Evolutionary conservation across 2,329 filamentous ascomycete genomes (phyloP).

Genomic region (Metarhizium brunneum): DNA sequence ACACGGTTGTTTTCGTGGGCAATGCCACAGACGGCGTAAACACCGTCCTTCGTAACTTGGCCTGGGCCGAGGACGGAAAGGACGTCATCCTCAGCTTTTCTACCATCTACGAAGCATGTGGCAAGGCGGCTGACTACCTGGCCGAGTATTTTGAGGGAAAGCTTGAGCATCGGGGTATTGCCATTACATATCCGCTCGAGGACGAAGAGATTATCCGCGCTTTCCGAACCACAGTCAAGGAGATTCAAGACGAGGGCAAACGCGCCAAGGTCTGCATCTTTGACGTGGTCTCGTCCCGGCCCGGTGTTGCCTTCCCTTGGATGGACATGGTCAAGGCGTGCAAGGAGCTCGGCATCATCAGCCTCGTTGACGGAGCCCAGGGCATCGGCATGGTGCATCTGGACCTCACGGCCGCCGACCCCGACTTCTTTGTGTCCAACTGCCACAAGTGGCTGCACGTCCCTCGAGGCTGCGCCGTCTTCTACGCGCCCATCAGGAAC

Average conservation of each 20-base stretch:
- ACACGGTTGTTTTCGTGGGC: conserved; percentile 64
- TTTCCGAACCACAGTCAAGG: conserved; percentile 51
- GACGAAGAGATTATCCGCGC: conserved; percentile 55
- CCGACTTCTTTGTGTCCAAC: conserved; percentile 83
- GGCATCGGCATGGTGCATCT: conserved; percentile 70
- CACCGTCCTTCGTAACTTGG: conserved; percentile 67
- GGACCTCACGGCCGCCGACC: conserved; percentile 55
- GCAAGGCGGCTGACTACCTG: conserved; percentile 61
- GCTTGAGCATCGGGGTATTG: conserved; percentile 43
- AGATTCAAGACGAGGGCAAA: conserved; percentile 45
- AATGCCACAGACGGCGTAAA: conserved; percentile 78
- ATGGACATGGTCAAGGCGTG: conserved; percentile 57
- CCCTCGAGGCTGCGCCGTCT: conserved; percentile 70
- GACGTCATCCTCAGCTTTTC: conserved; percentile 75
- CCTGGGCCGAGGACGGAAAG: conserved; percentile 56
- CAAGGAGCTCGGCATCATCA: conserved; percentile 56
- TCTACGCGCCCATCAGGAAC: conserved; percentile 70
- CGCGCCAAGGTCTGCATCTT: conserved; percentile 58
- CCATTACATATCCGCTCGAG: conserved; percentile 57
- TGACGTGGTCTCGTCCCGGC: conserved; percentile 71
- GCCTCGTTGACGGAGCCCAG: conserved; percentile 77
- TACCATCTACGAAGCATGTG: conserved; percentile 71
- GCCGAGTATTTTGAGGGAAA: conserved; percentile 50
- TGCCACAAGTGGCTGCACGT: conserved; percentile 86
- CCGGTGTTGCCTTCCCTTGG: conserved; percentile 74